A percentile compares a stretch with the other conserved stretches of the same genome.
Conservation (phyloP, 306 rosid genomes). For the Inga leiocalycina region DNA sequence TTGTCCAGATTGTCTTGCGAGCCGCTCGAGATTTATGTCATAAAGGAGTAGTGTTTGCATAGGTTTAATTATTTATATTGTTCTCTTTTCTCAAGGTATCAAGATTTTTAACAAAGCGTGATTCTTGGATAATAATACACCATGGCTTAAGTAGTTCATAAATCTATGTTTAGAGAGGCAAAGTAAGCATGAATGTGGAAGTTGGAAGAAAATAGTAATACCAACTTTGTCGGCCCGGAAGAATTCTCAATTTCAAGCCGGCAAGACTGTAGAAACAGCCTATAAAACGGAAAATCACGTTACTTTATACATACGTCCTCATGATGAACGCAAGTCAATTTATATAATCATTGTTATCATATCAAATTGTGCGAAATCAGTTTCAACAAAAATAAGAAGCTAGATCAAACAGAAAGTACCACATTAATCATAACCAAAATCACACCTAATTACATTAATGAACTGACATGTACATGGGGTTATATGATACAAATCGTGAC, state of each 20-base stretch:
- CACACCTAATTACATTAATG: neutral
- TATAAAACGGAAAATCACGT: too few relatives aligned
- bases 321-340: too few relatives aligned
- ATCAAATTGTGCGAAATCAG: too few relatives aligned
- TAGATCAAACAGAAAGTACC: neutral
- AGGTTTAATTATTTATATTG: neutral
- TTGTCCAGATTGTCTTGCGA: too few relatives aligned
- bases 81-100: too few relatives aligned
- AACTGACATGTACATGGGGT: neutral
- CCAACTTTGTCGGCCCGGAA: neutral
- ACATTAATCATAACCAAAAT: neutral
- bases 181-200: neutral
- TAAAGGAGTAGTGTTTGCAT: neutral
- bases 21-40: neutral
- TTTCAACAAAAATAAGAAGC: neutral
- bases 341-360: too few relatives aligned
- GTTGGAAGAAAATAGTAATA: too few relatives aligned
- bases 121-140: neutral
- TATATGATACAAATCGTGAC: neutral
- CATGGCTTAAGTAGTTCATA: neutral
- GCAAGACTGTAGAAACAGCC: neutral
- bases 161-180: neutral
- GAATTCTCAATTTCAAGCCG: neutral
- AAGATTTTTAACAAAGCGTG: neutral
- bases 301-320: too few relatives aligned